A percentile compares a stretch with the other conserved stretches of the same genome.
Evolutionary conservation across 2,329 filamentous ascomycete genomes (phyloP).

Genomic region (Mollisiaceae sp.): DNA sequence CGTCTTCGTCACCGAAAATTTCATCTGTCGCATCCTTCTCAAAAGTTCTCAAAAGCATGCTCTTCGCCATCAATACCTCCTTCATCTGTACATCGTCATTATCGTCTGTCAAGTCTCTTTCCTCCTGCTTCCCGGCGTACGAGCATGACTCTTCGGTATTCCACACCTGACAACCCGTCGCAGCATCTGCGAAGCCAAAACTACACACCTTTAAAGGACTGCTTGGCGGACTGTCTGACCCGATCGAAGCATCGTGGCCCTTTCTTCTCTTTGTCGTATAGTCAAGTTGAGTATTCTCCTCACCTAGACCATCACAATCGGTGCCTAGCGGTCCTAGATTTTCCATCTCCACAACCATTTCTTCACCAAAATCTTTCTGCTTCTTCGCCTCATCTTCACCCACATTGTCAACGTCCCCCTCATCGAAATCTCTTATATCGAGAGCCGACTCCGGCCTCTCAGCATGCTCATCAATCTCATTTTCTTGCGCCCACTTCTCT

Average conservation of each 20-base stretch:
- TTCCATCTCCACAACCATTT: neutral
- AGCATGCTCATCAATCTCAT: neutral
- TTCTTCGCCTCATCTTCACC: neutral
- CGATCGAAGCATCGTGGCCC: conserved; percentile 9
- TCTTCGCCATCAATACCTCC: neutral
- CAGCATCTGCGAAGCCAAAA: conserved; percentile 16
- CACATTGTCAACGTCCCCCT: neutral
- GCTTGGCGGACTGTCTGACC: conserved; percentile 15
- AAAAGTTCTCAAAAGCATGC: neutral
- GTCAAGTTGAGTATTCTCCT: conserved; percentile 9
- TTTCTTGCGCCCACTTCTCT: conserved; percentile 6
- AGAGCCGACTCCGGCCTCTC: neutral
- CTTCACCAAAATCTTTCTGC: neutral
- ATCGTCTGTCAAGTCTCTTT: neutral
- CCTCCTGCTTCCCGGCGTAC: neutral
- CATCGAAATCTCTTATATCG: neutral
- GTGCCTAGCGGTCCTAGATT: conserved; percentile 21
- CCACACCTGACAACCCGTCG: neutral
- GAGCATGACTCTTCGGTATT: neutral
- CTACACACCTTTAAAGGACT: conserved; percentile 26
- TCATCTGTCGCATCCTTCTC: neutral
- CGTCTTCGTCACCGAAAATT: neutral
- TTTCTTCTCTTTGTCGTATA: conserved; percentile 15
- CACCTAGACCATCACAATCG: conserved; percentile 24
- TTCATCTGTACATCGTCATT: neutral